Conservation (phyloP, 2,329 filamentous ascomycete species). For the Teratosphaeria nubilosa region DNA sequence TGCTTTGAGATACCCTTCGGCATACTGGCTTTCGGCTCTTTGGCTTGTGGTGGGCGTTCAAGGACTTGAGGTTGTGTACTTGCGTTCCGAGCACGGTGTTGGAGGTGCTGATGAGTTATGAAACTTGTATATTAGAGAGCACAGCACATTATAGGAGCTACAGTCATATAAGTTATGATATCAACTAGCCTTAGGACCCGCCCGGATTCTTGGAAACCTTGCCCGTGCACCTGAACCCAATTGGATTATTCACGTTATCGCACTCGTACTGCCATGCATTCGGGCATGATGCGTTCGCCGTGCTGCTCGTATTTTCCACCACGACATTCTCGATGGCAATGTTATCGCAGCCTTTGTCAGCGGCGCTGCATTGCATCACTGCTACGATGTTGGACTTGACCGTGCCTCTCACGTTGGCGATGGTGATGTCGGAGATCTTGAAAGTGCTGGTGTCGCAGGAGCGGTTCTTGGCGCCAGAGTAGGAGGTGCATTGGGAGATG, state of each 20-base stretch:
- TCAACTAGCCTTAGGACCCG: neutral
- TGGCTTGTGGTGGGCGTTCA: neutral
- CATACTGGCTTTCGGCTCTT: neutral
- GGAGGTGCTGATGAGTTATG: neutral
- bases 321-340: neutral
- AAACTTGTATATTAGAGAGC: neutral
- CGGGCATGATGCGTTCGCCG: neutral
- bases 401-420: neutral
- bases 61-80: neutral
- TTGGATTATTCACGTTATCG: neutral
- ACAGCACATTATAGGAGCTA: neutral
- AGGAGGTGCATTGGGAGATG: neutral
- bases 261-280: neutral
- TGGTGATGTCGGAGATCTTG: neutral
- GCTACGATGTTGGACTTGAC: neutral
- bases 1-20: conserved; percentile 3
- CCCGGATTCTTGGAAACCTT: neutral
- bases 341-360: neutral
- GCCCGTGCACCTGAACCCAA: neutral
- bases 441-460: neutral
- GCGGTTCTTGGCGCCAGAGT: neutral
- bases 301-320: neutral
- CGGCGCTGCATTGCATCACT: neutral
- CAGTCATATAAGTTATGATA: neutral
- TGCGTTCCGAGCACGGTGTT: conserved; percentile 1